Percentiles rank a stretch among this genome's conserved stretches.
Evolutionary conservation across 192 early-diverging fungal species (phyloP).

Genomic region (Coemansia sp.): DNA sequence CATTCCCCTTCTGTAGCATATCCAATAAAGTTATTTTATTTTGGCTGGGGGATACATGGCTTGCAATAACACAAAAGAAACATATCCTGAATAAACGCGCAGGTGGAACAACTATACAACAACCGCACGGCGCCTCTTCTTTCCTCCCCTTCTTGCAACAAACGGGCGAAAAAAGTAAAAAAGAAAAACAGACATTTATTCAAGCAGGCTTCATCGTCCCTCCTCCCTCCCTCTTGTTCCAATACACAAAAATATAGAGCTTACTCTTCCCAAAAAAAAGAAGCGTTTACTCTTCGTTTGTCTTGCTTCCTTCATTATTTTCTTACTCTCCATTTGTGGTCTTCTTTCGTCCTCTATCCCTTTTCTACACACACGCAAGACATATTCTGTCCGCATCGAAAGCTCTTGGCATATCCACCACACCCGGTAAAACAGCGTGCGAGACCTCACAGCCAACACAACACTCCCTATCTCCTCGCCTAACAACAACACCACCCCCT

Average conservation of each 20-base stretch:
- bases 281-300: too few species aligned
- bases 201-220: neutral
- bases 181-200: conserved; percentile 1
- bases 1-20: too few species aligned
- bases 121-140: neutral
- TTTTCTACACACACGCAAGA: too few species aligned
- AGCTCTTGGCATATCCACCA: too few species aligned
- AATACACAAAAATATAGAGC: neutral
- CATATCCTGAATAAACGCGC: neutral
- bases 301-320: too few species aligned
- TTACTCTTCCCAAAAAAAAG: neutral
- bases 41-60: neutral
- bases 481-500: too few species aligned
- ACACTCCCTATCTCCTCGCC: too few species aligned
- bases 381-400: too few species aligned
- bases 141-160: neutral
- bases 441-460: too few species aligned
- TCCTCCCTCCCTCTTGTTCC: neutral
- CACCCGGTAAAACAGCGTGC: too few species aligned
- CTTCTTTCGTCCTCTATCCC: neutral
- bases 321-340: neutral
- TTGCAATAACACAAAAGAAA: neutral
- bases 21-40: too few species aligned
- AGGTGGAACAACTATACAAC: neutral
- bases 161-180: too few species aligned